These are phyloP conservation scores for Aspergillus ochraceus DNA, from an alignment of 2,329 filamentous ascomycete genomes.

Conservation along the genomic window DNA sequence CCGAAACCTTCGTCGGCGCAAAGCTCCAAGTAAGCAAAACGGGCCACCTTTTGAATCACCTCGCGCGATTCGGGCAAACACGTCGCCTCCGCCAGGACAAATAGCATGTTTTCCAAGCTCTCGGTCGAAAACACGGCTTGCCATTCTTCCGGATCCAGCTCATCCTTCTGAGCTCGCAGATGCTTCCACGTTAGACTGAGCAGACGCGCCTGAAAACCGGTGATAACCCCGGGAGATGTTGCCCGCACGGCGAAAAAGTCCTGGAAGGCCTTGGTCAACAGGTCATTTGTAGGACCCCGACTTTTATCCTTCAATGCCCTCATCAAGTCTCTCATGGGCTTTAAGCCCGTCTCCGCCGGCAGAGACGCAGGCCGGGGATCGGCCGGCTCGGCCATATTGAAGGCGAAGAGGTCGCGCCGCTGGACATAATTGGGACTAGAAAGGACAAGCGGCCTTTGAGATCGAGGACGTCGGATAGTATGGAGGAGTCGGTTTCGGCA, in stretches of 20 bases:
- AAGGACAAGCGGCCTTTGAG: slow-evolving; percentile 27
- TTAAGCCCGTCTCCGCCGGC: slow-evolving; percentile 63
- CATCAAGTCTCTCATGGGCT: slow-evolving; percentile 67
- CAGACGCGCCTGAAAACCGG: slow-evolving; percentile 64
- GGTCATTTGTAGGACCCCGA: slow-evolving; percentile 62
- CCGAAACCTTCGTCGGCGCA: slow-evolving; percentile 45
- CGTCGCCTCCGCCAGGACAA: slow-evolving; percentile 37
- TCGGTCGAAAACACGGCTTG: slow-evolving; percentile 39
- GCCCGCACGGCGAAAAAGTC: slow-evolving; percentile 62
- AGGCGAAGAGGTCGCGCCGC: slow-evolving; percentile 35
- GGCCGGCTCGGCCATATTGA: slow-evolving; percentile 43
- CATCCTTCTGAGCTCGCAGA: slow-evolving; percentile 46
- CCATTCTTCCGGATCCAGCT: slow-evolving; percentile 33
- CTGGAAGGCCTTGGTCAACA: slow-evolving; percentile 65
- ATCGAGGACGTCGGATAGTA: slow-evolving; percentile 30
- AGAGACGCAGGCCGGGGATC: slow-evolving; percentile 58
- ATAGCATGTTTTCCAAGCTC: slow-evolving; percentile 42
- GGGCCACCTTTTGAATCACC: slow-evolving; percentile 42
- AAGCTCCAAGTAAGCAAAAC: slow-evolving; percentile 36
- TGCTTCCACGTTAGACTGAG: slow-evolving; percentile 62
- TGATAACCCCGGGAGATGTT: slow-evolving; percentile 55
- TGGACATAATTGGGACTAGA: slow-evolving; percentile 37
- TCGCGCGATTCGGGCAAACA: slow-evolving; percentile 39
- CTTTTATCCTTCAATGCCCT: slow-evolving; percentile 63
- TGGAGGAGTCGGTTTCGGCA: slow-evolving; percentile 36